phyloP scores from a whole-genome alignment of 768 basidiomycete species.

The Vararia minispora region DNA sequence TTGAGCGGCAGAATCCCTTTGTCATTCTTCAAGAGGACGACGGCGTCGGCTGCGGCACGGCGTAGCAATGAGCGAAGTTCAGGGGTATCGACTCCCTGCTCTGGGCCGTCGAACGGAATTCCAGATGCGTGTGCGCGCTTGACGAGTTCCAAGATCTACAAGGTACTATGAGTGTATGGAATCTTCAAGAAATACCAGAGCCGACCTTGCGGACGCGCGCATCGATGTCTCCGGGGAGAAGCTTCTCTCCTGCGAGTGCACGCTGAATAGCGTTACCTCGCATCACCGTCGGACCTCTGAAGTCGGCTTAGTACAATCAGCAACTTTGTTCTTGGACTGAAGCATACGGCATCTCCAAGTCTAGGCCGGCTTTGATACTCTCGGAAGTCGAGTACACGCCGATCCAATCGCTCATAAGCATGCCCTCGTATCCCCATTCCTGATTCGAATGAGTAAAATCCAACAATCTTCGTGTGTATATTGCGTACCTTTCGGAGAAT shows the following conservation, averaged over 20 bases:
- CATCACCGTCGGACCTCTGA: slow-evolving; percentile 36
- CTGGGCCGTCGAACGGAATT: slow-evolving; percentile 43
- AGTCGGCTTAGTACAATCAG: not conserved
- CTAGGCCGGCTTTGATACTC: slow-evolving; percentile 50
- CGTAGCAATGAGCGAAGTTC: slow-evolving; percentile 37
- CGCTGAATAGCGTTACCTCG: slow-evolving; percentile 34
- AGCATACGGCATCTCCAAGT: slow-evolving; percentile 51
- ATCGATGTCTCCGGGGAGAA: slow-evolving; percentile 31
- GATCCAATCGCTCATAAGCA: slow-evolving; percentile 53
- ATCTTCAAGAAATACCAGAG: not conserved
- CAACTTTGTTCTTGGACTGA: not conserved
- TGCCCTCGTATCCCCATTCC: slow-evolving; percentile 55
- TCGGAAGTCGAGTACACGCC: slow-evolving; percentile 36
- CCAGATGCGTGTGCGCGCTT: slow-evolving; percentile 37
- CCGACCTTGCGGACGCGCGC: slow-evolving; percentile 18
- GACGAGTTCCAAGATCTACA: slow-evolving; percentile 36
- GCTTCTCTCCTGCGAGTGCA: slow-evolving; percentile 30
- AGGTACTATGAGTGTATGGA: not conserved
- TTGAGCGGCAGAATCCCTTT: slow-evolving; percentile 36
- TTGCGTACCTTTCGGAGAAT: slow-evolving; percentile 35
- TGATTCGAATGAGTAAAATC: slow-evolving; percentile 7
- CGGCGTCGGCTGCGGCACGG: slow-evolving; percentile 38
- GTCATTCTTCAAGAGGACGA: slow-evolving; percentile 54
- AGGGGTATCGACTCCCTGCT: slow-evolving; percentile 33
- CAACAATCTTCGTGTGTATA: not conserved